Evolutionary conservation across 257 asterid genomes (phyloP), one percentile per base, ranked within the genome.

Genomic region (Solanum chmielewskii): DNA sequence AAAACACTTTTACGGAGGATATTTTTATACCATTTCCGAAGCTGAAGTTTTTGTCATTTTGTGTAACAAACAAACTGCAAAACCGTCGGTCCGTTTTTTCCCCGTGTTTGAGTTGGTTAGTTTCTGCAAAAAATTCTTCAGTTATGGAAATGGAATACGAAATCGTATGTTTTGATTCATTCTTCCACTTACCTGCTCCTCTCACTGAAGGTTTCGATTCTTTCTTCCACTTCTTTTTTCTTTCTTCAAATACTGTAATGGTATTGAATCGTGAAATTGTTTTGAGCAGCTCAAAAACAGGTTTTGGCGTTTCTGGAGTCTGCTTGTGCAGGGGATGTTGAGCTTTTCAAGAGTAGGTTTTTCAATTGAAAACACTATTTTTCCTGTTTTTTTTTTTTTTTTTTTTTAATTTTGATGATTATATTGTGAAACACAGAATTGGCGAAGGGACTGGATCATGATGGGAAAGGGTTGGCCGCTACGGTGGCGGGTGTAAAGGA

Each of bases 401-500:
- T 25, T 25, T 25, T 25, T 25, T 25, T 25, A 25, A 5, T 70
- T 82, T 42, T 25, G 44, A 85, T 27, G 60, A 66, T 69, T 39
- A 39, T 39, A 39, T 39, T 85, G 42, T 47, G 21, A 44, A 49
- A 71, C 39, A 96, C 52, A 96, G 98, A 91, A 49, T 87, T 91
- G 84, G 98, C 93, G 20, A 88, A 88, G 70, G 93, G 90, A 80
- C 97, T 95, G 80, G 98, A 94, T 91, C 93, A 87, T 85, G 98
- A 87, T 85, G 98, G 98, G 35, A 94, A 95, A 88, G 99, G 98
- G 74, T 85, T 95, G 80, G 89, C 93, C 20, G 93, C 89, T 86
- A 94, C 98, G 14, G 92, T 93, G 47, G 91, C 88, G 25, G 96
- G 91, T 89, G 92, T 93, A 88, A 94, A 93, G 95, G 99, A 97